Conservation (phyloP, 495 filamentous ascomycete species). For the Penicillium longicatenatum region DNA sequence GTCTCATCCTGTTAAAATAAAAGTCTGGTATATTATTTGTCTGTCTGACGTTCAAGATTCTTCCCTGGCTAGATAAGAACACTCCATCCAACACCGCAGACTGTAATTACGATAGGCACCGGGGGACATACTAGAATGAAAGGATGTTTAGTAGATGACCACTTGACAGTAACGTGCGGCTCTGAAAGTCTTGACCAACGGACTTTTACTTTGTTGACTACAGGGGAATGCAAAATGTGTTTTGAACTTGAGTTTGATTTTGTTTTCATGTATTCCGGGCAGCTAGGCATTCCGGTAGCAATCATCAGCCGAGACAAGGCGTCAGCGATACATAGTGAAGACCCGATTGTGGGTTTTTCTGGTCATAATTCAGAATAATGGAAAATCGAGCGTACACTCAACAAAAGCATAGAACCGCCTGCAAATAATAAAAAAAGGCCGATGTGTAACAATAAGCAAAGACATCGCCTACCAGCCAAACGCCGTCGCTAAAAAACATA, state of each 20-base stretch:
- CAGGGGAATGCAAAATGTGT: not conserved
- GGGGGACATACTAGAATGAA: too few species aligned
- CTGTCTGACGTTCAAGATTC: too few species aligned
- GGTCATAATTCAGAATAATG: constrained; percentile 21
- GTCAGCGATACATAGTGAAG: constrained; percentile 2
- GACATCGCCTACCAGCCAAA: constrained; percentile 24
- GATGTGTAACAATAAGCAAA: constrained; percentile 14
- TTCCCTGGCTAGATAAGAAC: too few species aligned
- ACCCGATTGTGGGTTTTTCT: constrained; percentile 9
- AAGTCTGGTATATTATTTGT: too few species aligned
- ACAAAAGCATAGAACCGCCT: constrained; percentile 8
- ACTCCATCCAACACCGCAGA: too few species aligned
- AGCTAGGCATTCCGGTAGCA: not conserved
- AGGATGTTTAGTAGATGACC: too few species aligned
- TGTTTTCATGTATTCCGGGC: not conserved
- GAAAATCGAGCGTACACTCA: constrained; percentile 5
- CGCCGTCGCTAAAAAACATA: constrained; percentile 40
- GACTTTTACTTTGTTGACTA: too few species aligned
- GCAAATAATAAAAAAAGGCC: not conserved
- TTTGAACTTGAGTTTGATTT: not conserved
- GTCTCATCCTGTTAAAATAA: too few species aligned
- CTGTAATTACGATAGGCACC: too few species aligned
- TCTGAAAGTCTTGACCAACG: too few species aligned
- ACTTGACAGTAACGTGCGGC: too few species aligned
- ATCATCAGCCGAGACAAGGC: constrained; percentile 1